Percentiles rank a stretch among this genome's conserved stretches.
phyloP scores from a whole-genome alignment of 495 filamentous ascomycete species.

The Xylaria nigripes region DNA sequence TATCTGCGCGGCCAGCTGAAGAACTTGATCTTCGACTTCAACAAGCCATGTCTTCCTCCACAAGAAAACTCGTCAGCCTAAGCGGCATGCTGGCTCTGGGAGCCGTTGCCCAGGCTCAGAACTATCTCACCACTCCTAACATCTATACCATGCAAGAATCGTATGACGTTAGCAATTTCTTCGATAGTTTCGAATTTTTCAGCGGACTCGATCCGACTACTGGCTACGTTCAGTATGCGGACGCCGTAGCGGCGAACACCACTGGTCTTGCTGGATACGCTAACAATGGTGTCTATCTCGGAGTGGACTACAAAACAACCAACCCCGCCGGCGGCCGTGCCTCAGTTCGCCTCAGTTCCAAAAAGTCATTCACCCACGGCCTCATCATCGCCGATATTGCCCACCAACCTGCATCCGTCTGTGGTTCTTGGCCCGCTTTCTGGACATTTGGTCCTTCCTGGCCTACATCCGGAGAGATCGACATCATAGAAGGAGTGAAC shows the following conservation, averaged over 20 bases:
- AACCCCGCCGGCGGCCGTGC: conserved; percentile 48
- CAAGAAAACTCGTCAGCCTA: conserved; percentile 12
- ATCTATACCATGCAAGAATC: conserved; percentile 37
- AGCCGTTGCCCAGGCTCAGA: conserved; percentile 17
- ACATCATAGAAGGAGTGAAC: conserved; percentile 88
- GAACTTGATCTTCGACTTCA: neutral
- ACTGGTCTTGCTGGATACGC: conserved; percentile 50
- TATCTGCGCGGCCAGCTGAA: neutral
- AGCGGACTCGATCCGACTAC: conserved; percentile 53
- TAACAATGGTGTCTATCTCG: conserved; percentile 43
- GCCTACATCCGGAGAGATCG: conserved; percentile 77
- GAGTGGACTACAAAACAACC: conserved; percentile 42
- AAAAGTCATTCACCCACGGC: conserved; percentile 57
- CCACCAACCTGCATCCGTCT: conserved; percentile 67
- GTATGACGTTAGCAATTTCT: conserved; percentile 48
- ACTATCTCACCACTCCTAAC: conserved; percentile 28
- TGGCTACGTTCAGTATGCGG: conserved; percentile 61
- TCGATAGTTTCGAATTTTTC: conserved; percentile 49
- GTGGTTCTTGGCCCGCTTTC: conserved; percentile 54
- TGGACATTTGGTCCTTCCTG: conserved; percentile 72
- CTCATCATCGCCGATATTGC: conserved; percentile 66
- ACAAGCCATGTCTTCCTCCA: conserved; percentile 16
- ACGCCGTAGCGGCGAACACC: conserved; percentile 45
- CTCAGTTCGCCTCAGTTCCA: conserved; percentile 61
- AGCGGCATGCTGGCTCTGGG: conserved; percentile 19